phyloP scores from a whole-genome alignment of 2,329 filamentous ascomycete species.

The Colletotrichum cereale region DNA sequence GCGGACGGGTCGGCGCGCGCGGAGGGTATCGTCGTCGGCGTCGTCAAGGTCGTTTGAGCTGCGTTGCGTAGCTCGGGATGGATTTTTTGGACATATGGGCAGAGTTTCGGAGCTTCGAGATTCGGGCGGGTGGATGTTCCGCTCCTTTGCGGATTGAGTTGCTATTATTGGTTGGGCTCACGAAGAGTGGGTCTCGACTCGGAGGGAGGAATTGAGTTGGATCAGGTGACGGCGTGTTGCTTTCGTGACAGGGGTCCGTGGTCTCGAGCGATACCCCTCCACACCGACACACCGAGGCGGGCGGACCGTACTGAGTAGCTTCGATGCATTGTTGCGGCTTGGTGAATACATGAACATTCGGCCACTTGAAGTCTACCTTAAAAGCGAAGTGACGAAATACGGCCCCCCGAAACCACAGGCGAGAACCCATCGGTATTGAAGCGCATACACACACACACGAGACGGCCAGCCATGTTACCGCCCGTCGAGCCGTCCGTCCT shows the following conservation, averaged over 20 bases:
- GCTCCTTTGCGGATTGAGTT: slow-evolving; percentile 2
- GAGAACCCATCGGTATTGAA: background rate
- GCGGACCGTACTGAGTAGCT: background rate
- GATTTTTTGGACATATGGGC: slow-evolving; percentile 28
- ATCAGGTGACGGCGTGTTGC: slow-evolving; percentile 53
- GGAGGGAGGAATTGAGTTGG: slow-evolving; percentile 24
- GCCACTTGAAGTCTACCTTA: background rate
- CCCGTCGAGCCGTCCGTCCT: slow-evolving; percentile 68
- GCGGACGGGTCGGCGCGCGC: slow-evolving; percentile 1
- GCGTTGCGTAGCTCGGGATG: slow-evolving; percentile 10
- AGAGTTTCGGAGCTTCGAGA: slow-evolving; percentile 24
- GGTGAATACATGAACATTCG: background rate
- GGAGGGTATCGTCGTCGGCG: slow-evolving; percentile 4
- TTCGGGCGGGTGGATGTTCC: slow-evolving; percentile 27
- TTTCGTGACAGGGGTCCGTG: slow-evolving; percentile 46
- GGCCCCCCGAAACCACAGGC: too few relatives aligned
- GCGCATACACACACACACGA: background rate
- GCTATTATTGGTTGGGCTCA: background rate
- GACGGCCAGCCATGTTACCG: slow-evolving; percentile 62
- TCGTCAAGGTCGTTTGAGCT: slow-evolving; percentile 12
- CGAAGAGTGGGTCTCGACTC: rapidly evolving
- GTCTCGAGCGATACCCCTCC: slow-evolving; percentile 10
- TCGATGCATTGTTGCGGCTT: background rate
- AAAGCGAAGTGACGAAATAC: background rate
- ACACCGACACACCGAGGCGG: slow-evolving; percentile 15